Evolutionary conservation across 192 early-diverging fungal species (phyloP).

Genomic region (Podila epicladia): DNA sequence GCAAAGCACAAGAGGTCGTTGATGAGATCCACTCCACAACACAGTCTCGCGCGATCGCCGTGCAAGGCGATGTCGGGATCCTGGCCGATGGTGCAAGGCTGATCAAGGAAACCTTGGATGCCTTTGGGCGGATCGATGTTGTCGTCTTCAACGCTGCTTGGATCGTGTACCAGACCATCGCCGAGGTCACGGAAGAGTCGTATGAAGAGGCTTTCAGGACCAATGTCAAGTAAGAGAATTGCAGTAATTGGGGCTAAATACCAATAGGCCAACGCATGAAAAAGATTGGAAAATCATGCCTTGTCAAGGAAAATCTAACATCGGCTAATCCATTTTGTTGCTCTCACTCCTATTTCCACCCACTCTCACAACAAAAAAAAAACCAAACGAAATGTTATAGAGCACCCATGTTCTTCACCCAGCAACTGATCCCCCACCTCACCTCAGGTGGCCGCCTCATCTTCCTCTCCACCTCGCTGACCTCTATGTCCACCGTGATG

Average conservation of each 20-base stretch:
- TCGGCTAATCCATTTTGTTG: neutral
- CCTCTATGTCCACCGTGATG: slow-evolving; percentile 75
- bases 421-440: slow-evolving; percentile 79
- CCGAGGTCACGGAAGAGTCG: slow-evolving; percentile 80
- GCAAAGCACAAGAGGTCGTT: slow-evolving; percentile 81
- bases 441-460: slow-evolving; percentile 75
- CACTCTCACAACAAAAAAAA: slow-evolving; percentile 23
- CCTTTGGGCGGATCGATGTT: slow-evolving; percentile 51
- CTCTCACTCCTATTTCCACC: slow-evolving; percentile 10
- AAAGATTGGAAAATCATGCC: neutral
- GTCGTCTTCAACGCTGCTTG: slow-evolving; percentile 93
- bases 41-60: slow-evolving; percentile 56
- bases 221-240: slow-evolving; percentile 66
- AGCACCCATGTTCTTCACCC: slow-evolving; percentile 81
- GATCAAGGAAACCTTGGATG: slow-evolving; percentile 78
- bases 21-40: slow-evolving; percentile 67
- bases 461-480: slow-evolving; percentile 82
- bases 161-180: slow-evolving; percentile 84
- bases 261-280: too few species aligned
- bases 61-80: slow-evolving; percentile 81
- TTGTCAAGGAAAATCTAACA: neutral
- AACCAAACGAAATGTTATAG: neutral
- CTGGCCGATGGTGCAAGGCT: slow-evolving; percentile 84
- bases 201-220: slow-evolving; percentile 86
- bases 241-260: too few species aligned